Percentiles rank a stretch among this genome's conserved stretches.
Conservation (phyloP, 1,284 basidiomycete genomes). For the Leucoagaricus sp. region DNA sequence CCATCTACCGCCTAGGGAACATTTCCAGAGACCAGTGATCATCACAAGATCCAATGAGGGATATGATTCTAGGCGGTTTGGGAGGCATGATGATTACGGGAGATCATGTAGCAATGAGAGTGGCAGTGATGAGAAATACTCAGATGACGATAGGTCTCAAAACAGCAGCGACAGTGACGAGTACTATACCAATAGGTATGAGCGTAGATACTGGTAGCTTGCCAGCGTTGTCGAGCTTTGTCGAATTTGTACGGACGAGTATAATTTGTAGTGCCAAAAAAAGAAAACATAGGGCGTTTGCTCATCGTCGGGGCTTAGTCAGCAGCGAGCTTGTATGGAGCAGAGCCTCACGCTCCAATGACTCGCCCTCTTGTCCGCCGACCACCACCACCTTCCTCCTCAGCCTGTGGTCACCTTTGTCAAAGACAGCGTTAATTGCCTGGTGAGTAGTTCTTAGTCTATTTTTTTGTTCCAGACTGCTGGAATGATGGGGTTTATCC, state of each 20-base stretch:
- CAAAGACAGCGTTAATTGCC: background rate
- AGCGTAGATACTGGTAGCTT: slow-evolving; percentile 5
- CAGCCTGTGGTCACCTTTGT: background rate
- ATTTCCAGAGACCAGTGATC: slow-evolving; percentile 1
- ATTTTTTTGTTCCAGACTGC: background rate
- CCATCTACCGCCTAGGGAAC: background rate
- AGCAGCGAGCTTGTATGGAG: background rate
- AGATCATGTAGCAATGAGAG: background rate
- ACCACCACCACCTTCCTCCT: slow-evolving; percentile 1
- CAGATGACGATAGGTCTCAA: slow-evolving; percentile 4
- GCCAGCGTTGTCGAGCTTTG: background rate
- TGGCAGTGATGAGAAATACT: background rate
- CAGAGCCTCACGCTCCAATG: background rate
- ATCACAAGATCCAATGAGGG: slow-evolving; percentile 8
- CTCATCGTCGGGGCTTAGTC: slow-evolving; percentile 2
- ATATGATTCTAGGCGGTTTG: background rate
- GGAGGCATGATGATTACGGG: background rate
- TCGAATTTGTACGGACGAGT: background rate
- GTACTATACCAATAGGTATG: background rate
- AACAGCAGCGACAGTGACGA: background rate
- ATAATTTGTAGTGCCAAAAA: background rate
- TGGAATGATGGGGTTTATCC: background rate
- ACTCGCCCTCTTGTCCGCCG: slow-evolving; percentile 2
- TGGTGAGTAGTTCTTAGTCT: background rate
- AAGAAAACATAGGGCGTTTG: background rate